Evolutionary conservation across 768 basidiomycete species (phyloP), one percentile per base, ranked within the genome.

Genomic region (Tulasnella sp.): DNA sequence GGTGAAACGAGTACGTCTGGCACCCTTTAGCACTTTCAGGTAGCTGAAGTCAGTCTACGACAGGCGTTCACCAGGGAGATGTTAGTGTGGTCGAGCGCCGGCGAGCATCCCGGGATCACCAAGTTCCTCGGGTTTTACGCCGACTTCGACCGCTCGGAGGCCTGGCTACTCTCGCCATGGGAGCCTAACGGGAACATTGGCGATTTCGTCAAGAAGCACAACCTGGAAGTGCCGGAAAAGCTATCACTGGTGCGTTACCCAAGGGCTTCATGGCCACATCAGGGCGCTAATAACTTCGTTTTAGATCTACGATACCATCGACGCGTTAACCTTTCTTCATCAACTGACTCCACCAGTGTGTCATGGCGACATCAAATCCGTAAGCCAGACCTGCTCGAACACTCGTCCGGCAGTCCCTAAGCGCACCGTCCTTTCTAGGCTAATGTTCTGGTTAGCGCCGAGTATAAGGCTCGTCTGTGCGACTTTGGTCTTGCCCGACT

Each of bases 401-500:
- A 1, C 3, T 2, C 9, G 14, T 11, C 31, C 44, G 44, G 2
- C 4, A 3, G 34, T 69, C 12, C 31, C 74, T 75, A 20, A 46
- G 44, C 24, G 7, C 42, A 20, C 7, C 22, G 4, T 34, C 12
- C 42, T 73, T 12, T 48, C 22, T 12, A 75, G 74, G 74, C 74
- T 1, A 75, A 75, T 16, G 74, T 75, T 12, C 14, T 75, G 41
- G 46, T 75, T 11, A 40, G 8, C n/a, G 74, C 41, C 28, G 14
- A 44, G 1, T 42, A 9, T 40, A 48, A 24, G 18, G 74, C 74
- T 20, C 22, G 18, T 12, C 74, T 75, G 4, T 75, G 74, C 74
- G 74, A 75, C 46, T 75, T 75, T 44, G 74, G 74, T 41, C 40
- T 75, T 1, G 74, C 74, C 5, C 41, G 28, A 28, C 41, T 48